These are phyloP conservation scores for Nemania diffusa DNA, from an alignment of 2,329 filamentous ascomycete species.

Conservation along the genomic window DNA sequence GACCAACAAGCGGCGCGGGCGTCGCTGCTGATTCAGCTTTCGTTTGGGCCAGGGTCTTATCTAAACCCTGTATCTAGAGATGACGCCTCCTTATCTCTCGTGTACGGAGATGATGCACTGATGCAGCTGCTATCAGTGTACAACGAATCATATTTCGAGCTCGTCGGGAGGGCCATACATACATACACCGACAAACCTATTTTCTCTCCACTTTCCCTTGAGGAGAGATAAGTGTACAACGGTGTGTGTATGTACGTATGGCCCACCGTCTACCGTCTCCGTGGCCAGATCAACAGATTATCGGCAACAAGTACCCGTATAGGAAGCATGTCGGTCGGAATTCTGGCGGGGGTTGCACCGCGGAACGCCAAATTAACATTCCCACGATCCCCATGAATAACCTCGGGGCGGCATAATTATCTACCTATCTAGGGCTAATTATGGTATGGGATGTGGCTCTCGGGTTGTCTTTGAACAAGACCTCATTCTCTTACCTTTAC, in stretches of 20 bases:
- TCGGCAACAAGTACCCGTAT: constrained; percentile 9
- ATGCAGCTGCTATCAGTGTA: constrained; percentile 6
- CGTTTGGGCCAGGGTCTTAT: background rate
- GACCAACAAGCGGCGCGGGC: too few relatives aligned
- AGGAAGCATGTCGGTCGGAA: constrained; percentile 20
- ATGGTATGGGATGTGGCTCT: constrained; percentile 6
- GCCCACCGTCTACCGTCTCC: too few relatives aligned
- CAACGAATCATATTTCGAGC: constrained; percentile 14
- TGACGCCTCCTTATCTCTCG: constrained; percentile 9
- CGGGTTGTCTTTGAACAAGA: constrained; percentile 16
- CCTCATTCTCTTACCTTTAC: background rate
- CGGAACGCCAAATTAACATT: constrained; percentile 7
- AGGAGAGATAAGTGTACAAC: too few relatives aligned
- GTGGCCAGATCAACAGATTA: constrained; percentile 24
- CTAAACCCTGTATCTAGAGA: constrained; percentile 7
- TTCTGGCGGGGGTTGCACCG: constrained; percentile 4
- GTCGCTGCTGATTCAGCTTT: too few relatives aligned
- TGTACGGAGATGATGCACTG: background rate
- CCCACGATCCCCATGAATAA: constrained; percentile 7
- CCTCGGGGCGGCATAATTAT: background rate
- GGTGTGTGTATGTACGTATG: too few relatives aligned
- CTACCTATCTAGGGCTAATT: background rate
- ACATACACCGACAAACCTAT: too few relatives aligned
- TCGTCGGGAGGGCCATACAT: too few relatives aligned
- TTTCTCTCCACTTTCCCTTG: too few relatives aligned